Evolutionary conservation across 441 rosid genomes (phyloP), one percentile per base, ranked within the genome.

Genomic region (Erodium texanum): DNA sequence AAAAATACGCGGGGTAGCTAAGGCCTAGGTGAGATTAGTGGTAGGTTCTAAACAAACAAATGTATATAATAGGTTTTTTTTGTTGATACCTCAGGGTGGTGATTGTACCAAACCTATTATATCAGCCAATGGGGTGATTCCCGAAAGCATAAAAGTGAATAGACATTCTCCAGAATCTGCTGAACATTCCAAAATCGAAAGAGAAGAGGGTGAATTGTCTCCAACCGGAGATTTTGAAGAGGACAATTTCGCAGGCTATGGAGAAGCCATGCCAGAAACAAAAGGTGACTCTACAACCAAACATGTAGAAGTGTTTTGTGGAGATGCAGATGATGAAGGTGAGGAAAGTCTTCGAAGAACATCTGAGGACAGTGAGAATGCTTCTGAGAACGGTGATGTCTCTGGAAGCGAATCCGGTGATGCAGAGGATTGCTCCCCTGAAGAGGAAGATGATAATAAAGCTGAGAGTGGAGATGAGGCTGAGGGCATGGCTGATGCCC

Each of bases 131-230:
- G 96, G 92, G 72, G 80, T 69, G 70, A 66, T 68, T 34, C 73
- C 79, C 34, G 86, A 85, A 72, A 82, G 75, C 69, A 67, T 73
- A 11, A 83, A 77, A 76, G 74, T 58, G 78, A 88, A 83, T 65
- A 87, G 82, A 79, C 83, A 75, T 69, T 82, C 74, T 66, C 85
- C 85, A 75, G 88, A 76, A 74, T 73, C 87, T 24, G 75, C 66
- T 45, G 81, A 69, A 18, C 86, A 84, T 71, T 77, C 82, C 65
- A 92, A 86, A 82, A 81, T 83, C 66, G 97, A 92, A 82, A 90
- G 98, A 82, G 99, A 95, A 73, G 99, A 95, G 74, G 99, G 99
- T 66, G 99, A 95, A 75, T 82, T 95, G 79, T 95, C 99, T 68
- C 99, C 98, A 62, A 86, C 82, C 72, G 97, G 88, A 56, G 95